Evolutionary conservation across 202 grass and related monocot species (phyloP), one percentile per base, ranked within the genome.

Genomic region (Musa balbisiana): DNA sequence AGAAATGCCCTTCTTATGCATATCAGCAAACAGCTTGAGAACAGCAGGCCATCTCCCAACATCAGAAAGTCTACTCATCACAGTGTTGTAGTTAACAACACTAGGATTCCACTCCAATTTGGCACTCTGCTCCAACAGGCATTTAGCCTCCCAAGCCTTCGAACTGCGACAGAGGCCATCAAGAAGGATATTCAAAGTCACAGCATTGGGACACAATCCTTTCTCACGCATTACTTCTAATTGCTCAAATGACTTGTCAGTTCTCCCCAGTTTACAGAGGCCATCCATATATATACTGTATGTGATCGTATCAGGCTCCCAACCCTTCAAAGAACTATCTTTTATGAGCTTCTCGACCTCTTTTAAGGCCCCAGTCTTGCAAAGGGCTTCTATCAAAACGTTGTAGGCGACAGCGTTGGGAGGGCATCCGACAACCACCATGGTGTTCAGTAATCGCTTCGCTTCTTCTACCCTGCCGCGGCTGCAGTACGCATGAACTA

Each of bases 141-240:
- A 71, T 75, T 87, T 90, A 50, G 90, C 90, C 78, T 72, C 62
- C 76, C 77, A 80, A 49, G 80, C 83, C 76, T 77, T 91, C 16
- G 80, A 91, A 56, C 53, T 55, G 60, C 81, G 84, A 68, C 87
- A 92, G 76, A 97, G 21, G 17, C 87, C 83, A 82, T 97, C 82
- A 53, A 97, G 93, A 77, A 97, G 90, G 78, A 97, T 91, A 82
- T 91, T 97, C 75, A 97, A 59, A 82, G 90, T 97, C 75, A 97
- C 53, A 74, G 76, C 88, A 85, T 87, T 97, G 12, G 86, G 93
- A 23, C 52, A 53, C 76, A 97, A 59, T 63, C 87, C 87, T 16
- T 78, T 56, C 9, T 73, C 81, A 14, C 85, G 6, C 93, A 97
- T 92, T 84, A 76, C 83, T 70, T 97, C 84, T 2, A 97, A 87